Percentiles rank a stretch among this genome's conserved stretches.
These are phyloP conservation scores for Myochromella boudieri DNA, from an alignment of 768 basidiomycete genomes.

Conservation along the genomic window DNA sequence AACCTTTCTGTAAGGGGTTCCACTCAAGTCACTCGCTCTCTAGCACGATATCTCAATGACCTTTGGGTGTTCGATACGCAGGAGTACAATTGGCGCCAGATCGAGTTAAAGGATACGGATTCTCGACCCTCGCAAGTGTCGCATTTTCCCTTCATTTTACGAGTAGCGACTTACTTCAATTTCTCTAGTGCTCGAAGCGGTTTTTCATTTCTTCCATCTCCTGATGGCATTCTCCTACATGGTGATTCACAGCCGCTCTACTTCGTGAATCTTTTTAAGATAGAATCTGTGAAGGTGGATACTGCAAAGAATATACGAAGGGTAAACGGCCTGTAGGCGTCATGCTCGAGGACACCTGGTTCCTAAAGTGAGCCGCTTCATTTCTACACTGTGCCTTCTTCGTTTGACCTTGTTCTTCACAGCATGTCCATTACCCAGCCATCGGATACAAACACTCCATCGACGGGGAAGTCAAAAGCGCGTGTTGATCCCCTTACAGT, in stretches of 20 bases:
- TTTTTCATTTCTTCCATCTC: constrained; percentile 78
- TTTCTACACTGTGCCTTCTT: not conserved
- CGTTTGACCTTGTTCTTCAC: not conserved
- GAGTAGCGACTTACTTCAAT: not conserved
- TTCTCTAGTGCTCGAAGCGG: constrained; percentile 66
- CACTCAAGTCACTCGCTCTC: not conserved
- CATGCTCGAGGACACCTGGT: constrained; percentile 92
- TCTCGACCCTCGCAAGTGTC: constrained; percentile 65
- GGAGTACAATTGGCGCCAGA: constrained; percentile 82
- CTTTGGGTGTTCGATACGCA: constrained; percentile 86
- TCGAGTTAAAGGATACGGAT: constrained; percentile 73
- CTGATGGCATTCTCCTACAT: constrained; percentile 79
- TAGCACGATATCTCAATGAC: constrained; percentile 82
- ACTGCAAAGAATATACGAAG: constrained; percentile 87
- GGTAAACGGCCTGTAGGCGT: constrained; percentile 83
- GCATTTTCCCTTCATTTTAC: not conserved
- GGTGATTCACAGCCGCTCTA: constrained; percentile 39
- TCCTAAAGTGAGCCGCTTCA: constrained; percentile 56
- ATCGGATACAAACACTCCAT: constrained; percentile 13
- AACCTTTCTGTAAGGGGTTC: not conserved
- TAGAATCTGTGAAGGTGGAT: constrained; percentile 59
- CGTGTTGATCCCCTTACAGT: constrained; percentile 49
- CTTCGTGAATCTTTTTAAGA: not conserved
- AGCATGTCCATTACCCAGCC: constrained; percentile 14
- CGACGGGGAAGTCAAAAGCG: constrained; percentile 28